A percentile compares a stretch with the other conserved stretches of the same genome.
Conservation (phyloP, 2,329 filamentous ascomycete genomes). For the Pyrenophora teres region DNA sequence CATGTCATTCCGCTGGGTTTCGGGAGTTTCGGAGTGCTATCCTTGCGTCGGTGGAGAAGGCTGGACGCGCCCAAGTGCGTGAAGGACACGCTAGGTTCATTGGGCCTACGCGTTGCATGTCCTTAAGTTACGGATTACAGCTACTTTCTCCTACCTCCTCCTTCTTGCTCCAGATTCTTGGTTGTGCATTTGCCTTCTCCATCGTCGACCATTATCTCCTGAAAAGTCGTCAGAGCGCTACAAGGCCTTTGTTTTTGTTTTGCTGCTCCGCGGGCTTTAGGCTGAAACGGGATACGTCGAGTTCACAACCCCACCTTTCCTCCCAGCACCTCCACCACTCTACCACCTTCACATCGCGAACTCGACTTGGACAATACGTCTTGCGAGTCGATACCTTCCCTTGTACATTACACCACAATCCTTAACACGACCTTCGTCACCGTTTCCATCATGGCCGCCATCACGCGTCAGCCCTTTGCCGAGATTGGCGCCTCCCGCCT, state of each 20-base stretch:
- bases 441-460: slow-evolving; percentile 47
- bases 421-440: slow-evolving; percentile 2
- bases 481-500: slow-evolving; percentile 71
- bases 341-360: background rate
- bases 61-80: slow-evolving; percentile 6
- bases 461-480: slow-evolving; percentile 73
- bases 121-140: slow-evolving; percentile 29
- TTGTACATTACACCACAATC: slow-evolving; percentile 1
- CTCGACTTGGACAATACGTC: slow-evolving; percentile 1
- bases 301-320: no score
- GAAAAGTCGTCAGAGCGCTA: no score
- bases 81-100: slow-evolving; percentile 29
- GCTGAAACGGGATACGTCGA: no score
- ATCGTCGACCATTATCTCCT: no score
- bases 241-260: background rate
- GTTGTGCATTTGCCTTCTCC: no score
- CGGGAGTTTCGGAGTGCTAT: slow-evolving; percentile 12
- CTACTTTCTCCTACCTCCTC: slow-evolving; percentile 8
- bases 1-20: background rate
- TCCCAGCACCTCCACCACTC: no score
- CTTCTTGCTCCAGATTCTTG: background rate
- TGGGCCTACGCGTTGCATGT: slow-evolving; percentile 7
- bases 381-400: background rate
- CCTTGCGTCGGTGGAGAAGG: slow-evolving; percentile 19
- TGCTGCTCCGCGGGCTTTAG: background rate